Conservation (phyloP, 192 early-diverging fungal genomes). For the Hyaloraphidium curvatum region DNA sequence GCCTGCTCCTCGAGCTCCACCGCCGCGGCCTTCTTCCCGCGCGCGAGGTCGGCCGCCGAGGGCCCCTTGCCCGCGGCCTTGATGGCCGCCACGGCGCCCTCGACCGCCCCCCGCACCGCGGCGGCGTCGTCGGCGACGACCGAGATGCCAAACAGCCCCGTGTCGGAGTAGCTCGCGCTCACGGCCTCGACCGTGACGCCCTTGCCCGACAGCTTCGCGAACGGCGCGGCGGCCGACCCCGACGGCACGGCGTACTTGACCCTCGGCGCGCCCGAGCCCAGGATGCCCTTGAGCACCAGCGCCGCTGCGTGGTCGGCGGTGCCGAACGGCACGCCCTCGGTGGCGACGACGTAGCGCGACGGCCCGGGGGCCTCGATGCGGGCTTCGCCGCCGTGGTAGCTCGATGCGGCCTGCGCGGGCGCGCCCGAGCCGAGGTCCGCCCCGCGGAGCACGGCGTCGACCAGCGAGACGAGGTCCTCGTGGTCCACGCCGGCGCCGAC, state of each 20-base stretch:
- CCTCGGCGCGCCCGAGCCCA: conserved; percentile 26
- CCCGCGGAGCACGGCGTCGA: conserved; percentile 33
- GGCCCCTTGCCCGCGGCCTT: conserved; percentile 13
- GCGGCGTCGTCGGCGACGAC: conserved; percentile 23
- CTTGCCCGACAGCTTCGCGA: conserved; percentile 42
- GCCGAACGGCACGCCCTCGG: conserved; percentile 39
- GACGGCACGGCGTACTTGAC: conserved; percentile 39
- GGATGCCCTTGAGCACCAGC: conserved; percentile 25
- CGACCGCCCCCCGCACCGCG: conserved; percentile 18
- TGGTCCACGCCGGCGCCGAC: conserved; percentile 70
- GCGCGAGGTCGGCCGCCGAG: conserved; percentile 12
- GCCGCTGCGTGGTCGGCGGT: conserved; percentile 41
- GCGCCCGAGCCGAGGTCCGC: conserved; percentile 20
- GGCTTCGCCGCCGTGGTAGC: conserved; percentile 71
- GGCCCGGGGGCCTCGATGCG: conserved; percentile 37
- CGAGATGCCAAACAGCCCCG: conserved; percentile 73
- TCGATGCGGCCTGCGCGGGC: conserved; percentile 18
- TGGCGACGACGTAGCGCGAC: conserved; percentile 64
- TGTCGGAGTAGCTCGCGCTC: conserved; percentile 71
- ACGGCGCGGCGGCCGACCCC: conserved; percentile 33
- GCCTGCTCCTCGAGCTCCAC: conserved; percentile 19
- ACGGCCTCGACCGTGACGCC: conserved; percentile 39
- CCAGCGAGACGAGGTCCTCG: conserved; percentile 42
- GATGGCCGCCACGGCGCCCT: conserved; percentile 16
- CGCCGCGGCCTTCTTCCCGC: conserved; percentile 28